These are phyloP conservation scores for Metarhizium album DNA, from an alignment of 2,329 filamentous ascomycete genomes.

Conservation along the genomic window DNA sequence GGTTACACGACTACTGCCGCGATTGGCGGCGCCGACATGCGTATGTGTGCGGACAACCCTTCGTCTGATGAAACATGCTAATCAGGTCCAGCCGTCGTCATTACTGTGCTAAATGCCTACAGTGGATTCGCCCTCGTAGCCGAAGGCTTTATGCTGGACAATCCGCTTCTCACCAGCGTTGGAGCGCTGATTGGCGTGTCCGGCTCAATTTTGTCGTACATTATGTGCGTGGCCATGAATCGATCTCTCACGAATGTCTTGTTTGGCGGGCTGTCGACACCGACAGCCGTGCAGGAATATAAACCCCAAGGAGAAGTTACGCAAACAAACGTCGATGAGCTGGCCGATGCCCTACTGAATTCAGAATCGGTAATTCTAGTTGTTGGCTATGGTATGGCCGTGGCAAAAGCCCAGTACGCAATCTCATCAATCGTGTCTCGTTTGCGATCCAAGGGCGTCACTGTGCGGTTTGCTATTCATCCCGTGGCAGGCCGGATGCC, in stretches of 20 bases:
- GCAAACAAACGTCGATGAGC: slow-evolving; percentile 69
- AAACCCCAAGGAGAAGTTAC: slow-evolving; percentile 74
- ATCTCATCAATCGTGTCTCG: slow-evolving; percentile 71
- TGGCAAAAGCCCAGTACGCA: slow-evolving; percentile 86
- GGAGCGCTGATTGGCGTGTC: slow-evolving; percentile 82
- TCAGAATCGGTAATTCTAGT: slow-evolving; percentile 82
- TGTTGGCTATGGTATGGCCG: slow-evolving; percentile 89
- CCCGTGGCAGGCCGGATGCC: slow-evolving; percentile 88
- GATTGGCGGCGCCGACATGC: slow-evolving; percentile 92
- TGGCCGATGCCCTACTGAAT: slow-evolving; percentile 62
- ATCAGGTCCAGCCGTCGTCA: slow-evolving; percentile 53
- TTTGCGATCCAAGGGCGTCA: slow-evolving; percentile 64
- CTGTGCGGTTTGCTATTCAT: slow-evolving; percentile 82
- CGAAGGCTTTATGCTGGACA: slow-evolving; percentile 86
- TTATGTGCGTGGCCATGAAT: slow-evolving; percentile 87
- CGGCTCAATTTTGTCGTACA: slow-evolving; percentile 80
- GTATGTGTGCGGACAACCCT: slow-evolving; percentile 21
- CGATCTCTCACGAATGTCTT: slow-evolving; percentile 79
- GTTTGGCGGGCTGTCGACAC: slow-evolving; percentile 60
- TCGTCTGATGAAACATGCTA: slow-evolving; percentile 3
- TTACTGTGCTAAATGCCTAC: slow-evolving; percentile 83
- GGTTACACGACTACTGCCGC: slow-evolving; percentile 81
- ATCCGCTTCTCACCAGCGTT: slow-evolving; percentile 72
- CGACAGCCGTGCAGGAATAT: slow-evolving; percentile 47
- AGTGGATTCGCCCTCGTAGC: slow-evolving; percentile 84